Percentiles rank a stretch among this genome's conserved stretches.
Conservation (phyloP, 192 early-diverging fungal genomes). For the Radiomyces spectabilis region DNA sequence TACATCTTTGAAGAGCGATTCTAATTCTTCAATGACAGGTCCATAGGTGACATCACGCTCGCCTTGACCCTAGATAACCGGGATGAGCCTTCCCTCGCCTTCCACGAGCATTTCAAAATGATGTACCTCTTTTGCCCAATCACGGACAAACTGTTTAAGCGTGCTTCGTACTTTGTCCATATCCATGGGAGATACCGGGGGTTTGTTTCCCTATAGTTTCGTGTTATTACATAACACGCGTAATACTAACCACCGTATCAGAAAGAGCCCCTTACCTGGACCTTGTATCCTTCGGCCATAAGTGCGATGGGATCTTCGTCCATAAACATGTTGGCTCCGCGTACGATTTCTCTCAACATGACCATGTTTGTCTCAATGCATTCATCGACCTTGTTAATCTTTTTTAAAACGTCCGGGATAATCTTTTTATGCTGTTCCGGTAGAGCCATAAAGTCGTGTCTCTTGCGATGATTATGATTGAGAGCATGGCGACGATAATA, state of each 20-base stretch:
- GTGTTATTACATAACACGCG: neutral
- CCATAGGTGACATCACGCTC: constrained; percentile 78
- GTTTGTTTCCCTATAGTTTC: neutral
- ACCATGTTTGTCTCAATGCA: constrained; percentile 51
- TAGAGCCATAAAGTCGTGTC: constrained; percentile 51
- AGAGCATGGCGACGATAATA: constrained; percentile 55
- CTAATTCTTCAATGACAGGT: constrained; percentile 71
- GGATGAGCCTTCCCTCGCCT: neutral
- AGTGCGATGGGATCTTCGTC: constrained; percentile 27
- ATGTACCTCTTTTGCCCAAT: constrained; percentile 82
- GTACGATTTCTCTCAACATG: constrained; percentile 47
- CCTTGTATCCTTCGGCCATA: constrained; percentile 9
- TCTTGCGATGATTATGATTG: constrained; percentile 52
- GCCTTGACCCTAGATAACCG: constrained; percentile 43
- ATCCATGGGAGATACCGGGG: constrained; percentile 54
- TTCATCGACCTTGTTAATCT: constrained; percentile 52
- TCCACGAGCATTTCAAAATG: neutral
- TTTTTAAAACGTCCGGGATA: constrained; percentile 50
- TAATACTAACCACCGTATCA: neutral
- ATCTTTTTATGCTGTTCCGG: constrained; percentile 56
- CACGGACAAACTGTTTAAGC: constrained; percentile 89
- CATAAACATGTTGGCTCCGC: constrained; percentile 33
- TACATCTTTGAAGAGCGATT: constrained; percentile 46
- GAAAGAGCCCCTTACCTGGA: too few relatives aligned
- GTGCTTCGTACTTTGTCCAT: constrained; percentile 90